Base-by-base conservation (phyloP, 2,329 filamentous ascomycete genomes). In the Hymenoscyphus fraxineus region DNA sequence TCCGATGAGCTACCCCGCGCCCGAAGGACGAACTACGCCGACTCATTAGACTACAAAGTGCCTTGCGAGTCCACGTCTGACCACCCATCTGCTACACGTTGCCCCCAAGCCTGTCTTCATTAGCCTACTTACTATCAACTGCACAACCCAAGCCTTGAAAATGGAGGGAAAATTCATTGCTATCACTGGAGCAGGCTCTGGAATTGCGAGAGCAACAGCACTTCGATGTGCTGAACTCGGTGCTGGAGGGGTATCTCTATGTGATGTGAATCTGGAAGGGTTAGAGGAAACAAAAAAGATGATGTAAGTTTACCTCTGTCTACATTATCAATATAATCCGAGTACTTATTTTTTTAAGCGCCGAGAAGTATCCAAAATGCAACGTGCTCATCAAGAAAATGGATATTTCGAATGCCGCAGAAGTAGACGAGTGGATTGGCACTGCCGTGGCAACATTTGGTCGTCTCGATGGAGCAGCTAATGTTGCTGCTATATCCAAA, bases 381-480 rank as follows among this genome's bases (percentile, higher is more conserved):
- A 62, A 60, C 22, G 60, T 67, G 9, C 6, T 67, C 12, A 59
- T 65, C 27, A 15, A 22, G 19, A 51, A 54, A 59, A 64, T 78
- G 0, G 75, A 78, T 62, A 72, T 78, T 16, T 39, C 67, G 2
- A 67, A 65, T 6, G 56, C 60, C 0, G 9, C 62, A 0, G 64
- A 72, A 10, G 76, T 78, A 2, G 68, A 77, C 32, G 68, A 57
- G 51, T 78, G 76, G 77, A 77, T 78, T 58, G 60, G 60, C 1
- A 44, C 61, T 0, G 76, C 76, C 0, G 70, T 77, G 6, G 51
- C 62, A 15, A 68, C 68, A 13, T 78, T 78, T 56, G 76, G 76
- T 3, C 66, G 66, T 6, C 70, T 79, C 12, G 76, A 78, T 60
- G 77, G 77, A 19, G 76, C 77, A 1, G 64, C 64, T 15, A 68